Evolutionary conservation across 371 early-diverging fungal species (phyloP), one percentile per base, ranked within the genome.

Genomic region (Circinella umbellata): DNA sequence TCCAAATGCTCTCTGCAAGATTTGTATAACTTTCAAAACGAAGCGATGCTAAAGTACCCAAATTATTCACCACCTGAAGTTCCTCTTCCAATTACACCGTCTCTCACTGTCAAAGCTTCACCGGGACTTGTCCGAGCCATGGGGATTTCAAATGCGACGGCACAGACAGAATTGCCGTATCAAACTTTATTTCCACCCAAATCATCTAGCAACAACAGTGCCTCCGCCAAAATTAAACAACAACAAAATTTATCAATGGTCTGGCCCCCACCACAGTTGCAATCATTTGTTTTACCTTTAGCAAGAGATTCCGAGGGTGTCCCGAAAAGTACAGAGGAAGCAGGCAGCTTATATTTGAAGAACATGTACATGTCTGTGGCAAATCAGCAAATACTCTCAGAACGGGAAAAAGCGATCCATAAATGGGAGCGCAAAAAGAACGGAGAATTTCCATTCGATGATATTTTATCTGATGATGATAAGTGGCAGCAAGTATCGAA

Each of bases 1-100:
- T 75, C 83, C 15, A 92, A 92, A 74, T 80, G 92, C 3, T 82
- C 89, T 6, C 91, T 92, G 7, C 83, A 86, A 64, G 95, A 94
- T 62, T 78, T 89, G 39, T 77, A 87, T 53, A 66, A 74, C 10
- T 91, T 90, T 67, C 86, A 91, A 61, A 73, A 81, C 14, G 83
- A 89, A 54, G 39, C 54, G 6, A 18, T 63, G 3, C 39, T 67
- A 4, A 86, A 89, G 75, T 92, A 90, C 67, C 91, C 92, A 7
- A 84, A 88, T 3, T 93, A 85, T 78, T 76, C 74, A 63, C 79
- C 83, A 48, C 80, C 80, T 3, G 54, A 27, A 9, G 42, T 54
- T 64, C 76, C 74, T 4, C 48, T 61, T 8, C 39, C 67, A 3
- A 55, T 63, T 3, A 57, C 66, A 18, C 54, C 64, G 10, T 57